Evolutionary conservation across 441 rosid species (phyloP), one percentile per base, ranked within the genome.

Genomic region (Eutrema salsugineum): DNA sequence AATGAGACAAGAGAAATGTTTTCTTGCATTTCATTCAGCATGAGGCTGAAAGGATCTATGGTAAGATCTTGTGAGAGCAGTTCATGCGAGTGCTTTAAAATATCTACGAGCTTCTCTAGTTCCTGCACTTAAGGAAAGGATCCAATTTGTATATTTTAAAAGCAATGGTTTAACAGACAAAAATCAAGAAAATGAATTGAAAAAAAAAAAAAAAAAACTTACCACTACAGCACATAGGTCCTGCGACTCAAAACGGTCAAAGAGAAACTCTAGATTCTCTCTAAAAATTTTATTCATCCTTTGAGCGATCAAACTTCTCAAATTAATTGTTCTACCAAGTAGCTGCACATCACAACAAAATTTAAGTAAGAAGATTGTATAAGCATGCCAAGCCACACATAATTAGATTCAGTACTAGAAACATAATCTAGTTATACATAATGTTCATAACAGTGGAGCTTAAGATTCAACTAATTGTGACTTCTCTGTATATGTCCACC

Each of bases 21-120:
- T 82, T 96, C 99, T 84, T 88, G 97, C 96, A 93, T 93, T 87
- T 96, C 98, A 75, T 87, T 93, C 82, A 93, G 75, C 88, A 96
- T 91, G 78, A 93, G 85, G 81, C 79, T 83, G 72, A 93, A 93
- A 49, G 97, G 83, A 67, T 96, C 98, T 74, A 96, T 75, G 36
- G 91, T 76, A 78, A 96, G 83, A 86, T 93, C 91, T 80, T 88
- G 80, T 39, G 97, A 88, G 78, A 96, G 85, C 79, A 96, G 79
- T 64, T 85, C 85, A 77, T 93, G 98, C 2, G 98, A 76, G 76
- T 89, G 91, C 87, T 86, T 90, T 68, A 91, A 75, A 68, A 96
- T 72, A 50, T 88, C 94, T 69, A 96, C 46, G 74, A 96, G 85
- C 80, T 90, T 91, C 73, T 96, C 97, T 81, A 93, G 71, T 82